Base-by-base conservation (phyloP, 805 yeast species). In the Cyberlindnera mrakii region DNA sequence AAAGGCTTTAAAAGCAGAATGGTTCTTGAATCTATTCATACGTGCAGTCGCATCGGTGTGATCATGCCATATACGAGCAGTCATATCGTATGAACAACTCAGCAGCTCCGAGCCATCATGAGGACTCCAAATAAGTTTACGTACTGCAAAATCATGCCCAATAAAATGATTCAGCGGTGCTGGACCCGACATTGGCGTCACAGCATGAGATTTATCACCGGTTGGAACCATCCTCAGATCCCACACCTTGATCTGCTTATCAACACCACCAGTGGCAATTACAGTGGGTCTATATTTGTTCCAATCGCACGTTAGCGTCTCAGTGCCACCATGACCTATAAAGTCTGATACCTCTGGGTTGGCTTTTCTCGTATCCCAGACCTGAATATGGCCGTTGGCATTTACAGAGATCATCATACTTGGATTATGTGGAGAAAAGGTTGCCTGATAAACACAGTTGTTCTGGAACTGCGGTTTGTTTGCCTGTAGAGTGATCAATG, bases 261-360 rank as follows among this genome's bases (percentile, higher is more conserved):
- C 98, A 8, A 91, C 95, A n/a, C 96, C 95, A 3, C 87, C 93
- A 0, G 95, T 78, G 4, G 96, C 96, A 5, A 91, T 66, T 0
- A 88, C 75, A 2, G 82, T 74, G 2, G 88, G 74, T 55, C 87
- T 73, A 62, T 93, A 91, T 60, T 90, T 90, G 65, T 91, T 93
- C 82, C 89, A 90, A 67, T 91, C 98, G 47, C 89, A 76, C 3
- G 84, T 68, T 37, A 93, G 69, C 8, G 85, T 71, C 59, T 91
- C 98, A 39, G 86, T 71, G 2, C 95, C 95, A 15, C 80, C 75
- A 56, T 87, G 96, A 2, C 89, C 85, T 29, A 81, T 64, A 48
- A 75, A 79, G 50, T 79, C 84, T 35, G 75, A 57, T 35, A 62
- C 64, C 48, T 74, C 75, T 2, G 84, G 80, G n/a, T 69, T 65